A percentile compares a stretch with the other conserved stretches of the same genome.
These are phyloP conservation scores for Remersonia thermophila DNA, from an alignment of 2,329 filamentous ascomycete genomes.

Conservation along the genomic window DNA sequence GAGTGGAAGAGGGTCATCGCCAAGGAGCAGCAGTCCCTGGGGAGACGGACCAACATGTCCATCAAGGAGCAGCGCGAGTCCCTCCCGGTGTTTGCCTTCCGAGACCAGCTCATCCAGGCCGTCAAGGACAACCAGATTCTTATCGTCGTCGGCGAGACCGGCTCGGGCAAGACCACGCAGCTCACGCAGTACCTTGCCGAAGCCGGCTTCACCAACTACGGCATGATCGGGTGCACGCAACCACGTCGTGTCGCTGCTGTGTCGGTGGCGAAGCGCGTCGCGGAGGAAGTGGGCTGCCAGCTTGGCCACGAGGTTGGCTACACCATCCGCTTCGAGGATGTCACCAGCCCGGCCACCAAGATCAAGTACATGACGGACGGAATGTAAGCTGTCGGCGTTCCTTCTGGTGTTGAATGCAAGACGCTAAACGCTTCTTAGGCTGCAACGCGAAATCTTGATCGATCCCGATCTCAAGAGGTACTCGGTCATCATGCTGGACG, in stretches of 20 bases:
- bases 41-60: slow-evolving; percentile 76
- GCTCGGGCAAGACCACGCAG: slow-evolving; percentile 94
- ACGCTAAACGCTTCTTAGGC: slow-evolving; percentile 17
- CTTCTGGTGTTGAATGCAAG: too few relatives aligned
- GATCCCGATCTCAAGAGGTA: slow-evolving; percentile 84
- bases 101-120: slow-evolving; percentile 76
- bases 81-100: slow-evolving; percentile 80
- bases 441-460: slow-evolving; percentile 86
- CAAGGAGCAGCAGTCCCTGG: slow-evolving; percentile 66
- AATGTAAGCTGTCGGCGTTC: slow-evolving; percentile 39
- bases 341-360: slow-evolving; percentile 71
- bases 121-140: slow-evolving; percentile 79
- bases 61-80: slow-evolving; percentile 92
- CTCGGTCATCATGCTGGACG: slow-evolving; percentile 94
- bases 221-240: slow-evolving; percentile 92
- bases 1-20: slow-evolving; percentile 86
- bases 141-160: slow-evolving; percentile 94
- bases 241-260: slow-evolving; percentile 94
- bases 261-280: slow-evolving; percentile 93
- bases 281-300: slow-evolving; percentile 86
- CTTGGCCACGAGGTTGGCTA: slow-evolving; percentile 92
- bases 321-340: slow-evolving; percentile 94
- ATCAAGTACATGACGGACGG: slow-evolving; percentile 99
- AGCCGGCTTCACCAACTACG: slow-evolving; percentile 73
- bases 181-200: slow-evolving; percentile 92